A percentile compares a stretch with the other conserved stretches of the same genome.
Conservation (phyloP, 2,329 filamentous ascomycete genomes). For the Fusarium concolor region DNA sequence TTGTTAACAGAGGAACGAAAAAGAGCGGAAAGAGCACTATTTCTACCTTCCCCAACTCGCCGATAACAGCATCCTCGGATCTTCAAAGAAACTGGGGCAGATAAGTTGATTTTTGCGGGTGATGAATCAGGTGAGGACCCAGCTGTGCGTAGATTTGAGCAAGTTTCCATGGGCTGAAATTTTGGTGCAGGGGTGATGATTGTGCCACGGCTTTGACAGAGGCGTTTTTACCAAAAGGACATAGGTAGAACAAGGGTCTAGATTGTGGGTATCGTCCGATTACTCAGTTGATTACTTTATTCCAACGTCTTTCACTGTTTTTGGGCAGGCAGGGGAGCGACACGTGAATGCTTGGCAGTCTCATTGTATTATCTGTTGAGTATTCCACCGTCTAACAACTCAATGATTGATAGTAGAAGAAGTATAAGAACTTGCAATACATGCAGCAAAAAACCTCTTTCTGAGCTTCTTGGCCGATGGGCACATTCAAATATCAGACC, state of each 20-base stretch:
- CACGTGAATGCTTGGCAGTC: background rate
- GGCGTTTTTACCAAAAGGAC: background rate
- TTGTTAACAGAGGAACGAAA: background rate
- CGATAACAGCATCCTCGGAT: background rate
- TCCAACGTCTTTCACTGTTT: background rate
- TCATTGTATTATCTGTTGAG: background rate
- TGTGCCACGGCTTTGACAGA: conserved; percentile 5
- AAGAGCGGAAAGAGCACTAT: conserved; percentile 1
- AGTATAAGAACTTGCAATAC: background rate
- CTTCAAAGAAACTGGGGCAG: background rate
- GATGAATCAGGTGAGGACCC: conserved; percentile 19
- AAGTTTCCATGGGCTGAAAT: conserved; percentile 38
- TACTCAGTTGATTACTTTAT: conserved; percentile 1
- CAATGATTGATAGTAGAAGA: background rate
- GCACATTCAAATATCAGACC: background rate
- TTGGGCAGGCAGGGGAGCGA: background rate
- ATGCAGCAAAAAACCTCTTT: background rate
- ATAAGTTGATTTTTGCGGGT: background rate
- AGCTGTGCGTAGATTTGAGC: conserved; percentile 43
- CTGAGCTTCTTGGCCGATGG: background rate
- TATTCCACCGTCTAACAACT: background rate
- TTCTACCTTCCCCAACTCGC: conserved; percentile 1
- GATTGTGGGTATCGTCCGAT: background rate
- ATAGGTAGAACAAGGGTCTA: background rate
- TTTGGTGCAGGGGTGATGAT: conserved; percentile 19